Evolutionary conservation across 306 rosid species (phyloP).

Genomic region (Urtica urens): DNA sequence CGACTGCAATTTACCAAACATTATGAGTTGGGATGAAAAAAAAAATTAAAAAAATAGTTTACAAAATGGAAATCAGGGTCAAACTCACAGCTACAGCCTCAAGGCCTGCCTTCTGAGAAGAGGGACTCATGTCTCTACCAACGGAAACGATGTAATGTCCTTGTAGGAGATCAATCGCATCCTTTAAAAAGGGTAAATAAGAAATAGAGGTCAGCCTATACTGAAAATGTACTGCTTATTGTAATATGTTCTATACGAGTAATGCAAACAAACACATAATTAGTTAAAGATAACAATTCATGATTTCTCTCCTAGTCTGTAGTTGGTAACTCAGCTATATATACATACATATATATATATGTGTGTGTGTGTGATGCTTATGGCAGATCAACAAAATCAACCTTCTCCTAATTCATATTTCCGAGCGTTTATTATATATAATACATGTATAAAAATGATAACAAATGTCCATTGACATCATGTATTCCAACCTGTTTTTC

Average conservation of each 20-base stretch:
- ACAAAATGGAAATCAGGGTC: background rate
- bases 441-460: background rate
- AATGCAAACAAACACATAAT: too few species aligned
- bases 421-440: too few species aligned
- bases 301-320: too few species aligned
- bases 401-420: too few species aligned
- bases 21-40: slow-evolving; percentile 9
- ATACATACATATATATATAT: too few species aligned
- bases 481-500: slow-evolving; percentile 60
- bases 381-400: too few species aligned
- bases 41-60: background rate
- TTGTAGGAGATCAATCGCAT: slow-evolving; percentile 94
- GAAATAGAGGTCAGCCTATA: slow-evolving; percentile 10
- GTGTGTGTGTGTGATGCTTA: too few species aligned
- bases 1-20: slow-evolving; percentile 39
- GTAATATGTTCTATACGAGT: too few species aligned
- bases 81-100: slow-evolving; percentile 90
- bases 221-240: too few species aligned
- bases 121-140: slow-evolving; percentile 50
- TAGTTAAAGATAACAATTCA: too few species aligned
- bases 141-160: slow-evolving; percentile 92
- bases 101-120: slow-evolving; percentile 74
- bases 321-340: too few species aligned
- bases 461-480: slow-evolving; percentile 1
- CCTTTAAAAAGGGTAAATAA: slow-evolving; percentile 31